A percentile compares a stretch with the other conserved stretches of the same genome.
Evolutionary conservation across 768 basidiomycete species (phyloP).

Genomic region (Phylloporus sp.): DNA sequence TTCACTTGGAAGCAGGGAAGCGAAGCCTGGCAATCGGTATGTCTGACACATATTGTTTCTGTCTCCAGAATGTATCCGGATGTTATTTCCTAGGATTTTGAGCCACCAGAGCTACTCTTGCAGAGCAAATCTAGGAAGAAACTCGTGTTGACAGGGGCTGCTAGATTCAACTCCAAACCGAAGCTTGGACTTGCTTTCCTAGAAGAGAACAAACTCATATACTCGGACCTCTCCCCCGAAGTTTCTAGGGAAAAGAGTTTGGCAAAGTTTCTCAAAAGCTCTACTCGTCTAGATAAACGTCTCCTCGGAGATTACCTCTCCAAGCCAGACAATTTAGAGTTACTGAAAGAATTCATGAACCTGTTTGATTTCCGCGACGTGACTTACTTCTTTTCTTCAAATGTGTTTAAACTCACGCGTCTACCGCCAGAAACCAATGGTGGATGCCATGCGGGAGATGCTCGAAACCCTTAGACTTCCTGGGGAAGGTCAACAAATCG

Average conservation of each 20-base stretch:
- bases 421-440: slow-evolving; percentile 74
- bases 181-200: slow-evolving; percentile 87
- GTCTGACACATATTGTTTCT: slow-evolving; percentile 38
- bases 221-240: slow-evolving; percentile 54
- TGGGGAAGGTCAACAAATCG: slow-evolving; percentile 92
- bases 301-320: slow-evolving; percentile 92
- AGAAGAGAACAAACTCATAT: slow-evolving; percentile 90
- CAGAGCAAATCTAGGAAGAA: slow-evolving; percentile 82
- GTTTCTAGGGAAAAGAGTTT: slow-evolving; percentile 63
- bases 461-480: slow-evolving; percentile 92
- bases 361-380: slow-evolving; percentile 90
- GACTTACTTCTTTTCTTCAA: slow-evolving; percentile 23
- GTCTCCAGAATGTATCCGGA: slow-evolving; percentile 3
- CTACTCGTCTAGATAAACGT: slow-evolving; percentile 85
- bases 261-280: slow-evolving; percentile 82
- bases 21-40: slow-evolving; percentile 63
- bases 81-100: slow-evolving; percentile 43
- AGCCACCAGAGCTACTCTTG: slow-evolving; percentile 53
- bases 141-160: slow-evolving; percentile 75
- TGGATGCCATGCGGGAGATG: slow-evolving; percentile 93
- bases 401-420: slow-evolving; percentile 1
- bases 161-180: slow-evolving; percentile 89
- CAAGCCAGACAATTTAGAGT: slow-evolving; percentile 77
- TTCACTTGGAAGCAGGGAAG: slow-evolving; percentile 31
- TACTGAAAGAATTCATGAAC: slow-evolving; percentile 82